Base-by-base conservation (phyloP, 1,284 basidiomycete species). In the Pisolithus thermaeus region DNA sequence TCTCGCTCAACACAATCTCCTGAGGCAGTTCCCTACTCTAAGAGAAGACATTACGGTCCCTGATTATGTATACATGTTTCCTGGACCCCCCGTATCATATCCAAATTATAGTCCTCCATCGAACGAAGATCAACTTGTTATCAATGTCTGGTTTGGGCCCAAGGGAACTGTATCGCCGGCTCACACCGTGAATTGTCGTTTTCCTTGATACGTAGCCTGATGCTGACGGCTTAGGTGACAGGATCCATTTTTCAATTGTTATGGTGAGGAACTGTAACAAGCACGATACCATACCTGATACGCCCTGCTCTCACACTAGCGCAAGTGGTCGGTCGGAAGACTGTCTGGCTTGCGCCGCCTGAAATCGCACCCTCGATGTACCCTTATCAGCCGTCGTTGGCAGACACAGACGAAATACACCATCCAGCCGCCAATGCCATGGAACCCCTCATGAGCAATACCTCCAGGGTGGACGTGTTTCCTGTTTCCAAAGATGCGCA, bases 201-300 rank as follows among this genome's bases (percentile, higher is more conserved):
- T 4, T 3, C n/a, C 37, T 5, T 22, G 18, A 8, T n/a, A 28
- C 20, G 18, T 32, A 28, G 42, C 18, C 2, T 39, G 20, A 4
- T 37, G 18, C 45, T 49, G 30, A 60, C 43, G 42, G 4, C 43
- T 42, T 47, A 25, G 46, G 22, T 32, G 18, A 37, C 55, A 94
- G 91, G 96, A 99, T 65, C 94, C 94, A 0, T 97, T 86, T 70
- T 92, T 82, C 71, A 99, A 99, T 66, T 80, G 88, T 57, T 98
- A 91, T 67, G 83, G 92, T 92, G 68, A 47, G 58, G 9, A 27
- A 43, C 35, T 45, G 37, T 47, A 7, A 27, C 39, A 35, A 46
- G 37, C 32, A 46, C 30, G 53, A 46, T 43, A 52, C 58, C 46
- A 32, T 43, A 4, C 36, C 45, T 54, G 45, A 46, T 51, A 14